Base-by-base conservation (phyloP, 2,329 filamentous ascomycete species). In the Fusarium sp. region DNA sequence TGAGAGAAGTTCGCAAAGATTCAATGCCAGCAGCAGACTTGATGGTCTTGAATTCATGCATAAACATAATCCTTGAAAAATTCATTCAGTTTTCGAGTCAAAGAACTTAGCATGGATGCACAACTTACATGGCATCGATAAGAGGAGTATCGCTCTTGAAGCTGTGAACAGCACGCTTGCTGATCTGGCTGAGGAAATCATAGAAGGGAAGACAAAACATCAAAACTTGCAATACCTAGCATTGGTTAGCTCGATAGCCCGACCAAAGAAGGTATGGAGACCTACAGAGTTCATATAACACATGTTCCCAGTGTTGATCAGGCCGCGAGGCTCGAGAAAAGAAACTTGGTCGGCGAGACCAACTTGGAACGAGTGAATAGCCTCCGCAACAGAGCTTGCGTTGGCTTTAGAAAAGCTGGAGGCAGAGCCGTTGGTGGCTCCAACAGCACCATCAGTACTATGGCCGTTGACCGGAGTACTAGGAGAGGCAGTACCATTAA, bases 231-330 rank as follows among this genome's bases (percentile, higher is more conserved):
- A 99, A 89, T 82, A 98, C 92, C 95, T 98, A 75, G 13, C 47
- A 13, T 13, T 42, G 36, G 76, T 88, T 79, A 88, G 64, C 24
- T 22, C 3, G 83, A 67, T 75, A 62, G 17, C 10, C 15, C 12
- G 22, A n/a, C 6, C 24, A 12, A 38, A 20, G 6, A 26, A 12
- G 6, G 14, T 15, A 20, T 28, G 12, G 7, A 12, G 36, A 85
- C 94, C 85, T 88, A 98, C 96, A 73, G 96, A 98, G 86, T 98
- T 99, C 96, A 99, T 98, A 84, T 99, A 99, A 84, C 96, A 99
- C 94, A 98, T 97, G 81, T 99, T 98, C 56, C 96, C 96, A 45
- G 96, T 97, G 84, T 99, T 99, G 76, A 98, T 93, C 79, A 99
- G 89, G 55, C 96, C 96, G 75, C 96, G 90, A 57, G 96, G 96